phyloP scores from a whole-genome alignment of 1,139 yeast species.

The Kluyveromyces sp. region DNA sequence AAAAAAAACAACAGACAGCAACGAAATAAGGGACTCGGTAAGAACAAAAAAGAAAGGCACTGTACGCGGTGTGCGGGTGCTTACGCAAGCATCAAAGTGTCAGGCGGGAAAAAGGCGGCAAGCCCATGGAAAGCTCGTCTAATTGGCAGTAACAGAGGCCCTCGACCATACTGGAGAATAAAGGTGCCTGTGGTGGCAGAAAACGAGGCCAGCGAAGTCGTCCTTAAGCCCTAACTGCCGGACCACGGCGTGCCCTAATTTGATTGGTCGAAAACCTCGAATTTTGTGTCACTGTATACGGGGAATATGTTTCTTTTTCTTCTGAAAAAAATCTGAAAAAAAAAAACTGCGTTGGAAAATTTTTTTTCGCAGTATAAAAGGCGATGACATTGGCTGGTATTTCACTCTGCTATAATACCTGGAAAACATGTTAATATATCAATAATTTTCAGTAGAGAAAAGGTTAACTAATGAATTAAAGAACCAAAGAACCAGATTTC shows the following conservation, averaged over 20 bases:
- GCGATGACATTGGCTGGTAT: not conserved
- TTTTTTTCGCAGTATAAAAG: not conserved
- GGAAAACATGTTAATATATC: not conserved
- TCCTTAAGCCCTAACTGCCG: not conserved
- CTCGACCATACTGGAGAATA: no score
- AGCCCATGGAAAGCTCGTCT: no score
- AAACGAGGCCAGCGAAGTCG: not conserved
- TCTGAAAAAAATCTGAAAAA: not conserved
- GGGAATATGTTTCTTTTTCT: not conserved
- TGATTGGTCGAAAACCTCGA: conserved; percentile 2
- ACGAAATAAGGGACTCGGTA: not conserved
- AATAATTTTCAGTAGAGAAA: not conserved
- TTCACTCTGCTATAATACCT: not conserved
- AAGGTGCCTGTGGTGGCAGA: not conserved
- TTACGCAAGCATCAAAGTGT: not conserved
- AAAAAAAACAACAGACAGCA: not conserved
- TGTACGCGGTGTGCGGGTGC: conserved; percentile 1
- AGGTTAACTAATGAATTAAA: not conserved
- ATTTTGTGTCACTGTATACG: not conserved
- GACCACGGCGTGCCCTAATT: not conserved
- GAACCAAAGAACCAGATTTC: no score
- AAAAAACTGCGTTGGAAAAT: not conserved
- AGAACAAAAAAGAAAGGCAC: conserved; percentile 1
- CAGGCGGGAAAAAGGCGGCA: no score
- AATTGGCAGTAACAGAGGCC: no score